Base-by-base conservation (phyloP, 148 eudicot species). In the Persicaria tinctoria region DNA sequence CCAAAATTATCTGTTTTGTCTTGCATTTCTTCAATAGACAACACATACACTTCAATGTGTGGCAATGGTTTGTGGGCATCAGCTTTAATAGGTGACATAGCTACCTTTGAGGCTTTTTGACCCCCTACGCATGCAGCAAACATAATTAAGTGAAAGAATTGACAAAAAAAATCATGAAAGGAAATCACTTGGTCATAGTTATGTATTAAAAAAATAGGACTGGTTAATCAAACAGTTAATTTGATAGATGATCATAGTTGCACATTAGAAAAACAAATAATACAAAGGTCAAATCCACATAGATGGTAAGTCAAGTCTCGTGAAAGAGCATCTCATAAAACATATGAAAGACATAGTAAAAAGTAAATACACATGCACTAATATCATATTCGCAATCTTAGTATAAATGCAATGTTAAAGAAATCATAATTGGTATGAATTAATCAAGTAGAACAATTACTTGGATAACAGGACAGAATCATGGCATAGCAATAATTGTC, bases 1-100 rank as follows among this genome's bases (percentile, higher is more conserved):
- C n/a, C n/a, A n/a, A n/a, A n/a, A n/a, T n/a, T 83, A 73, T 84
- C 89, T 41, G 92, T 88, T 80, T 88, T 88, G 69, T 88, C 89
- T 77, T 81, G 76, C 50, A 88, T 83, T 72, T 86, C 92, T n/a
- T 83, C 87, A 76, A 88, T 53, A 45, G 88, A 83, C 76, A 88
- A 76, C 68, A 75, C 79, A 60, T 88, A 85, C 66, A 84, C 89
- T 78, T 86, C 85, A 74, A 88, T 83, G 46, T 80, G 51, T 38
- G 88, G 91, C 20, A 80, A 72, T 45, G 82, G 66, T 68, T 83
- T 88, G 74, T 84, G 85, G 55, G 62, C 85, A 51, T 88, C 92
- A 77, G 82, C 59, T 82, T 83, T 88, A 7, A 71, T 78, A 53
- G 85, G 84, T 12, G 80, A 44, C 45, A 84, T 13, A 41, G 70